Conservation (phyloP, 177 flowering plant genomes). For the Vitis hybrid region DNA sequence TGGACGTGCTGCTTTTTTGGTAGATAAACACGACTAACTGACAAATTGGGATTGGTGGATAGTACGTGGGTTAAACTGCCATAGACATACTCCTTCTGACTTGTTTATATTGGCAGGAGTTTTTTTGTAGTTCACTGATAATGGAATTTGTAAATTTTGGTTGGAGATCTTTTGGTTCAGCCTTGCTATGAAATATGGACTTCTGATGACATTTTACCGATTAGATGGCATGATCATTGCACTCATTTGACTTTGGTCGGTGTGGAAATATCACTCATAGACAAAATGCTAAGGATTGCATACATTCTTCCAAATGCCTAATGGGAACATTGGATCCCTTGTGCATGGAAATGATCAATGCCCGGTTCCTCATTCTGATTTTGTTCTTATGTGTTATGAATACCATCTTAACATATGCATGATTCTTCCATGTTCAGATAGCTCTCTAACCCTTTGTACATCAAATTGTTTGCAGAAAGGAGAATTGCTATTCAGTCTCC, state of each 20-base stretch:
- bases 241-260: too few relatives aligned
- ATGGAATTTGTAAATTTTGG: too few relatives aligned
- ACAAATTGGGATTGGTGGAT: background rate
- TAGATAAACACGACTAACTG: background rate
- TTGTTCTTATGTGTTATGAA: too few relatives aligned
- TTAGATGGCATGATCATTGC: background rate
- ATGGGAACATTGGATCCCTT: too few relatives aligned
- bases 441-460: conserved; percentile 5
- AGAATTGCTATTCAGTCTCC: conserved; percentile 52
- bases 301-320: too few relatives aligned
- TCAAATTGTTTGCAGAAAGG: conserved; percentile 41
- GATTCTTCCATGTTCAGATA: background rate
- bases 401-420: background rate
- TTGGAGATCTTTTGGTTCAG: background rate
- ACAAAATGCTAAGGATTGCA: too few relatives aligned
- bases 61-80: background rate
- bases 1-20: too few relatives aligned
- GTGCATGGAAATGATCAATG: too few relatives aligned
- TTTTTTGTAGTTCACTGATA: too few relatives aligned
- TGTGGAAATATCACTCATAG: too few relatives aligned
- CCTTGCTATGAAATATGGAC: background rate
- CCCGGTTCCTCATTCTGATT: too few relatives aligned
- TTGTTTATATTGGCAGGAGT: background rate
- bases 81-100: background rate
- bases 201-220: background rate